Evolutionary conservation across 768 basidiomycete species (phyloP), one percentile per base, ranked within the genome.

Genomic region (Polyporus arcularius): DNA sequence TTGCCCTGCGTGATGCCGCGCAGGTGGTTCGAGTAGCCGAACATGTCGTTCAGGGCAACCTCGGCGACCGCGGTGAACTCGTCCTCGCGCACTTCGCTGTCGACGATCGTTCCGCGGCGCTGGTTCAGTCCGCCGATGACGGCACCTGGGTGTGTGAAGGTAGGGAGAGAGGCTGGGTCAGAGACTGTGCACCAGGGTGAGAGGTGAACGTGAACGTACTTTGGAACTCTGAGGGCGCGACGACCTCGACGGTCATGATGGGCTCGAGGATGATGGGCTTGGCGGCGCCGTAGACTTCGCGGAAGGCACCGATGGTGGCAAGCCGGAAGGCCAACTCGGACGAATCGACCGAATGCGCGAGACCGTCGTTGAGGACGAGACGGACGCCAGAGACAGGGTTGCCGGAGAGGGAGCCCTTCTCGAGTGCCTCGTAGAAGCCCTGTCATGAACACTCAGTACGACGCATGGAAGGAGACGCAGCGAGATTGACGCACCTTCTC

Each of bases 191-290:
- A 12, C 7, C 1, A 4, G 10, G 4, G 30, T 38, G 28, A 42
- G 16, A 15, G 53, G 21, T 11, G 54, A 30, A 6, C 16, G 42
- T 30, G 7, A 14, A 77, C 80, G 53, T 72, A 82, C 90, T 90
- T 74, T 99, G 97, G 83, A 98, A 99, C 71, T 99, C 97, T 12
- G 85, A 81, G 2, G 97, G 97, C 0, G 96, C 96, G 41, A 98
- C 89, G 30, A 98, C 93, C 69, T 99, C 96, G 40, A 99, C 96
- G 15, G 85, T 92, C 96, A 99, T 99, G 76, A 98, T 89, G n/a
- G 96, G 96, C 72, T 99, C 96, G 42, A 99, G 77, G 57, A 99
- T 89, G 54, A 93, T 87, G 0, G 93, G 87, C 53, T 79, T 79
- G 47, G 92, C 88, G 64, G 82, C 82, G 64, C 80, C 79, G 80